phyloP scores from a whole-genome alignment of 2,329 filamentous ascomycete species.

The Geosmithia morbida region DNA sequence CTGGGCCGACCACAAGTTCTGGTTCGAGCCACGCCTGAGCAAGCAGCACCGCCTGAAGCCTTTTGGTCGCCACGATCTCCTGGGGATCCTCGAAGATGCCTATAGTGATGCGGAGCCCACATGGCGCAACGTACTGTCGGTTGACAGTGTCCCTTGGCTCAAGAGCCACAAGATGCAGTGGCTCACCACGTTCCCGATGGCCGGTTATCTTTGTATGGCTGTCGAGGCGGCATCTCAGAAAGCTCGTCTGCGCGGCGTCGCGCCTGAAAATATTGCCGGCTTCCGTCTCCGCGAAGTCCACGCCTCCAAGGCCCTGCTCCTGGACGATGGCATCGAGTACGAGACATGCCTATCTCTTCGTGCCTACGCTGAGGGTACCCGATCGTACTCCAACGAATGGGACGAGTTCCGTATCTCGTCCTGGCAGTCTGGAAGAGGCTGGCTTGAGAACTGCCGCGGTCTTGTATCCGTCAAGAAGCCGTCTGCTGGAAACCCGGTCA shows the following conservation, averaged over 20 bases:
- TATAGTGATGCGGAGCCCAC: slow-evolving; percentile 29
- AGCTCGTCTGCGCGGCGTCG: slow-evolving; percentile 9
- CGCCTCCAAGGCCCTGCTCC: slow-evolving; percentile 1
- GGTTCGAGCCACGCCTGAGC: slow-evolving; percentile 15
- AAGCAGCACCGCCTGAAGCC: slow-evolving; percentile 13
- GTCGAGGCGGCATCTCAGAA: slow-evolving; percentile 28
- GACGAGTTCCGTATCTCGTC: slow-evolving; percentile 42
- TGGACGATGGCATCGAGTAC: slow-evolving; percentile 8
- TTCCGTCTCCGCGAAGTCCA: slow-evolving; percentile 5
- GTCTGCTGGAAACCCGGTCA: slow-evolving; percentile 8
- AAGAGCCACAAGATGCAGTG: slow-evolving; percentile 43
- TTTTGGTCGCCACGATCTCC: slow-evolving; percentile 25
- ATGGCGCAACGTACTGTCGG: slow-evolving; percentile 31
- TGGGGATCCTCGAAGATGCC: slow-evolving; percentile 27
- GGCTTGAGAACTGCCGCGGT: slow-evolving; percentile 45
- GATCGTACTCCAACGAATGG: slow-evolving; percentile 27
- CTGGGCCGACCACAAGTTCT: slow-evolving; percentile 19
- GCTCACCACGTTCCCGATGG: slow-evolving; percentile 37
- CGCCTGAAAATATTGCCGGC: slow-evolving; percentile 4
- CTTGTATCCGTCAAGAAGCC: slow-evolving; percentile 23
- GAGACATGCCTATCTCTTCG: slow-evolving; percentile 13
- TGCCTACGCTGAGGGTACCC: slow-evolving; percentile 12
- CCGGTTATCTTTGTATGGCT: slow-evolving; percentile 36
- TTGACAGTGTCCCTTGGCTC: slow-evolving; percentile 37
- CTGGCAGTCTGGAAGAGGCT: slow-evolving; percentile 33